Evolutionary conservation across 83 land plant genomes (phyloP).

Genomic region (Thuja plicata): DNA sequence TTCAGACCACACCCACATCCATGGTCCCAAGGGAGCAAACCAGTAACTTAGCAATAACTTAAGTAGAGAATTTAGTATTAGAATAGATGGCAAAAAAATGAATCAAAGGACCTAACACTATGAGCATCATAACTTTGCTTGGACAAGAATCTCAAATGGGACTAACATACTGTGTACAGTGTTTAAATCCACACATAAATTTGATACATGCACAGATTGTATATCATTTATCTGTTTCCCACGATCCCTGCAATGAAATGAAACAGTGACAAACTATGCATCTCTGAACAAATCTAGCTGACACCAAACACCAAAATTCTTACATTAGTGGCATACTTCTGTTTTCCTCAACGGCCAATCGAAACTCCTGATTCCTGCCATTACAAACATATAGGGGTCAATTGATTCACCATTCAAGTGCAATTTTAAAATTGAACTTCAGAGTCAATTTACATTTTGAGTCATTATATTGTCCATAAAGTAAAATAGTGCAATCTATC

Average conservation of each 20-base stretch:
- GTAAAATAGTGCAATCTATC: not conserved
- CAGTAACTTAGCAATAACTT: no score
- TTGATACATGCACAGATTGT: not conserved
- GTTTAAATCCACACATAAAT: not conserved
- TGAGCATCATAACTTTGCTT: not conserved
- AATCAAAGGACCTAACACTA: not conserved
- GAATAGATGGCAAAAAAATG: not conserved
- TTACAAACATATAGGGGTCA: not conserved
- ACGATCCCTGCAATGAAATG: not conserved
- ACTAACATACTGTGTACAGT: not conserved
- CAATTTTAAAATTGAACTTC: not conserved
- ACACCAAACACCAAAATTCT: not conserved
- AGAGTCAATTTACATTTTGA: not conserved
- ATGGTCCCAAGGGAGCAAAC: no score
- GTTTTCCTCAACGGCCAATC: not conserved
- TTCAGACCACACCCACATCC: no score
- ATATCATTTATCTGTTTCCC: no score
- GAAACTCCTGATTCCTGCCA: constrained; percentile 1
- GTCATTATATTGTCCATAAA: not conserved
- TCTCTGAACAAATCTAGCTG: not conserved
- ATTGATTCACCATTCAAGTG: not conserved
- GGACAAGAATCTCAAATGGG: not conserved
- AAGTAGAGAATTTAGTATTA: not conserved
- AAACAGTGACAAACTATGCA: not conserved
- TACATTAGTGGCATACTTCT: not conserved